Conservation (phyloP, 1,139 yeast genomes). For the Arxiozyma slooffiae region DNA sequence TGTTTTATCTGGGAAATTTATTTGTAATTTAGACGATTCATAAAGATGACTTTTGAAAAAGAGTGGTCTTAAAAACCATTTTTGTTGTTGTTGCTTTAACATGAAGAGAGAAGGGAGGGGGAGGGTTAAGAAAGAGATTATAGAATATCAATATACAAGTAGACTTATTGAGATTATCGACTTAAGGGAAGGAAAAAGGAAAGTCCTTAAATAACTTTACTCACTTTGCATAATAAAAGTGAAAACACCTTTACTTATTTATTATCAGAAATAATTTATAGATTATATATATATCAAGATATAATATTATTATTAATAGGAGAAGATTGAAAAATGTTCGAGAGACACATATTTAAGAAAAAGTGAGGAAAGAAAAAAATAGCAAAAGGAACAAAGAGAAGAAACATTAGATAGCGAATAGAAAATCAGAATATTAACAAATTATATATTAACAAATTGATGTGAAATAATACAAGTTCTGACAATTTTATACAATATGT, state of each 20-base stretch:
- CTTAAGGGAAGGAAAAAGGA: neutral
- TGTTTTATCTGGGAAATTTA: neutral
- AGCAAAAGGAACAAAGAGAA: neutral
- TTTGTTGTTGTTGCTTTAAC: neutral
- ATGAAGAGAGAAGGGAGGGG: neutral
- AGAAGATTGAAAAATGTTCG: neutral
- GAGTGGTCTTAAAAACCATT: neutral
- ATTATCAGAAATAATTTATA: too few species aligned
- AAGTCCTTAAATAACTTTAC: too few species aligned
- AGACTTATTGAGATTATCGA: too few species aligned
- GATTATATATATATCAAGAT: too few species aligned
- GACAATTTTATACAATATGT: too few species aligned
- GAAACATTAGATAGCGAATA: too few species aligned
- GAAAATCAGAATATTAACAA: neutral
- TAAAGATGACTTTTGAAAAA: neutral
- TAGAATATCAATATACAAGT: too few species aligned
- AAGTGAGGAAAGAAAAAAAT: neutral
- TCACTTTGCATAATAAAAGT: too few species aligned
- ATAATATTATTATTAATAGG: too few species aligned
- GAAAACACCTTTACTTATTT: too few species aligned
- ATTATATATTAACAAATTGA: too few species aligned
- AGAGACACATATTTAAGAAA: neutral
- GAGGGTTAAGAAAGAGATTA: neutral
- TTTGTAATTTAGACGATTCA: neutral
- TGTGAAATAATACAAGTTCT: neutral